Conservation (phyloP, 352 stramenopile genomes). For the Globisporangium radiosum region DNA sequence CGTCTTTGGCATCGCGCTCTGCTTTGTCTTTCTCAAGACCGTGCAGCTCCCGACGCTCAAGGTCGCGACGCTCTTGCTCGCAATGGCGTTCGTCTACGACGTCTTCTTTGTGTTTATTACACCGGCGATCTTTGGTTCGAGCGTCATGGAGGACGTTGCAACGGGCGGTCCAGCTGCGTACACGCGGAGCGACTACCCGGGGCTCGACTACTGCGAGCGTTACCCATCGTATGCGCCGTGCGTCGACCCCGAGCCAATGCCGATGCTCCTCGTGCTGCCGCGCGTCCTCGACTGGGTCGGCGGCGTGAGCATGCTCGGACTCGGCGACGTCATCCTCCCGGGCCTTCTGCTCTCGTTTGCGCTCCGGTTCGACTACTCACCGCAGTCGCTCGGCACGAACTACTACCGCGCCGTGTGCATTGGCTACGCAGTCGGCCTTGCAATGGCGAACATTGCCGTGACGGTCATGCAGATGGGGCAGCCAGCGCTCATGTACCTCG, state of each 20-base stretch:
- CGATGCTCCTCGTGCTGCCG: conserved; percentile 94
- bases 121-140: conserved; percentile 80
- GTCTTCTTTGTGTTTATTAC: conserved; percentile 96
- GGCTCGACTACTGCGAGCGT: conserved; percentile 69
- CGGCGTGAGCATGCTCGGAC: conserved; percentile 89
- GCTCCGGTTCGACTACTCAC: conserved; percentile 85
- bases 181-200: conserved; percentile 57
- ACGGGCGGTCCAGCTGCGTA: conserved; percentile 78
- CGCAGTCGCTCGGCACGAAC: conserved; percentile 24
- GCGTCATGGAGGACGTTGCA: conserved; percentile 93
- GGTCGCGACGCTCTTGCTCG: conserved; percentile 86
- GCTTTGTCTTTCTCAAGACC: conserved; percentile 87
- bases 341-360: conserved; percentile 92
- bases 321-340: conserved; percentile 95
- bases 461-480: conserved; percentile 92
- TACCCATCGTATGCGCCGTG: conserved; percentile 56
- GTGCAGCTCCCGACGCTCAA: conserved; percentile 90
- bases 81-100: conserved; percentile 92
- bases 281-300: conserved; percentile 89
- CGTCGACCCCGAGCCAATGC: conserved; percentile 83
- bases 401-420: conserved; percentile 90
- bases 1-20: conserved; percentile 89
- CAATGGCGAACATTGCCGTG: conserved; percentile 92
- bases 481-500: conserved; percentile 94
- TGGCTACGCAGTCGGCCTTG: conserved; percentile 90